Percentiles rank a stretch among this genome's conserved stretches.
phyloP scores from a whole-genome alignment of 139 green algal genomes.

The Choricystis sp. region DNA sequence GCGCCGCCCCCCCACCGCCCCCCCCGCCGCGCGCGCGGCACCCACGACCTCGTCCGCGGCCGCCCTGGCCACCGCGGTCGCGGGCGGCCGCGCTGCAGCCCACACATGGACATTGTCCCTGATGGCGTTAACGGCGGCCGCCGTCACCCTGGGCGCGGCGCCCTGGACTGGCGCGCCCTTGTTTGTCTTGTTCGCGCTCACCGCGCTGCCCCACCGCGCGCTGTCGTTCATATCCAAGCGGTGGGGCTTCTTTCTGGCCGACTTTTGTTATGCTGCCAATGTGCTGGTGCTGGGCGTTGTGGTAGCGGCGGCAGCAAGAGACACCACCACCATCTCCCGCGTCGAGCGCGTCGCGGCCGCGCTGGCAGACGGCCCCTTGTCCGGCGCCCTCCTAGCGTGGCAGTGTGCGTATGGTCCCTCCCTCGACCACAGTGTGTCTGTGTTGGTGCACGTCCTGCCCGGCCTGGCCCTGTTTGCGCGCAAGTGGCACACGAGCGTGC shows the following conservation, averaged over 20 bases:
- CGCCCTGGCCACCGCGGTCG: no score
- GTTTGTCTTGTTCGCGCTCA: constrained; percentile 24
- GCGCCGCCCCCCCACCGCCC: no score
- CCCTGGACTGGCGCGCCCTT: constrained; percentile 18
- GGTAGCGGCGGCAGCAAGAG: no score
- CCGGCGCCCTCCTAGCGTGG: constrained; percentile 31
- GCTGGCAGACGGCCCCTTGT: constrained; percentile 34
- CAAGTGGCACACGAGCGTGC: constrained; percentile 16
- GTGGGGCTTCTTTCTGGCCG: constrained; percentile 28
- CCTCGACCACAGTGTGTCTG: background rate
- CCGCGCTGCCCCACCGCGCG: constrained; percentile 21
- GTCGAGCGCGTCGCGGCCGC: no score
- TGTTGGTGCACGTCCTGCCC: constrained; percentile 46
- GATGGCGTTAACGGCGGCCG: no score
- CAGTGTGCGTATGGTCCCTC: constrained; percentile 26
- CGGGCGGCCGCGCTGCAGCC: no score
- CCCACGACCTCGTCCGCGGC: no score
- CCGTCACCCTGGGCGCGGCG: no score
- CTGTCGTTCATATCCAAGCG: constrained; percentile 12
- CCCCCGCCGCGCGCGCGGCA: no score
- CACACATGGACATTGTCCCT: no score
- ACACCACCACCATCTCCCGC: no score
- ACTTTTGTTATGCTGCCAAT: constrained; percentile 44
- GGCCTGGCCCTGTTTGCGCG: constrained; percentile 40
- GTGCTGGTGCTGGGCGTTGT: constrained; percentile 12